Base-by-base conservation (phyloP, 148 eudicot species). In the Silene uniflora region DNA sequence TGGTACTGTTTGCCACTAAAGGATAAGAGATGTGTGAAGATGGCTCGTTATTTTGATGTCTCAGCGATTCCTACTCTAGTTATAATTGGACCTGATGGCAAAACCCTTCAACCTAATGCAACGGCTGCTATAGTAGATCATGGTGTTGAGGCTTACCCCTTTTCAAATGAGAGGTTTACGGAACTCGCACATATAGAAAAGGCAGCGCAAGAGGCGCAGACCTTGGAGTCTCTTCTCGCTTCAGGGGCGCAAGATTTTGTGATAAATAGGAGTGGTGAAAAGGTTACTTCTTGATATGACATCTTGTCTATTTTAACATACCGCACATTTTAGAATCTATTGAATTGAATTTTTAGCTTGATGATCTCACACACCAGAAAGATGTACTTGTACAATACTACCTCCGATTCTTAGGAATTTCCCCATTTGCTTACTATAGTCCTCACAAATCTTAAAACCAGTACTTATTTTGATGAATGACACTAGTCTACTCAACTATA, bases 221-320 rank as follows among this genome's bases (percentile, higher is more conserved):
- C 96, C 16, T 77, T 93, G 71, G 97, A 91, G 76, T 91, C 98
- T 14, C 67, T 93, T 63, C 85, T 93, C 74, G 91, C 91, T 69
- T 89, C 82, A 10, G 91, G 83, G 42, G 85, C 86, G 54, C 70
- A 9, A 22, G 86, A 91, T 80, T 93, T 86, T 69, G 88, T 91
- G 62, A 77, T 93, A 39, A 88, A 87, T n/a, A 88, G 80, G 56
- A 78, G 62, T 71, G 92, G 91, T 67, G 69, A 72, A 39, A 89
- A 88, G 93, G 97, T 93, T 76, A 82, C 74, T 27, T 62, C 4
- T 35, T 58, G 11, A n/a, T 23, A n/a, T 60, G 42, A 14, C 22
- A 46, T 46, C 9, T 7, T 10, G 29, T 25, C 24, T 27, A 2
- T 10, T 67, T 66, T 66, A 6, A 2, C 27, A 25, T 12, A 3